Base-by-base conservation (phyloP, 441 rosid genomes). In the Populus tomentosa region DNA sequence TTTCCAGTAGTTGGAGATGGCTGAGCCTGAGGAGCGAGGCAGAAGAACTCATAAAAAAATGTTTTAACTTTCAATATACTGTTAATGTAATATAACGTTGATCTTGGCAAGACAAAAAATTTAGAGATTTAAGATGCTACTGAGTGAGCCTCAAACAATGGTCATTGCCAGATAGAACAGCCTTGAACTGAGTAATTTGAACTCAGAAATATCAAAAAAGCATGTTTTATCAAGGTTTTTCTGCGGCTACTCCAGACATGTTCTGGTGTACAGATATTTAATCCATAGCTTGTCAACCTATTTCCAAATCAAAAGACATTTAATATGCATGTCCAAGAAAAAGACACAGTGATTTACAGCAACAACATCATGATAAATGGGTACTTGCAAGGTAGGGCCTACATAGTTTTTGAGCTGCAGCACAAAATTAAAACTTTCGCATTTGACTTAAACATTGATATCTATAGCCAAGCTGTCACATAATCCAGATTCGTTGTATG, bases 1-100 rank as follows among this genome's bases (percentile, higher is more conserved):
- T 94, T 94, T 71, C 98, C 99, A 9, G 99, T 95, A 35, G 99
- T 95, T 18, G 99, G 99, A 80, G 99, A 95, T 35, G 98, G 97
- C 81, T 94, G 97, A 75, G 90, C 99, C 99, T 95, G 90, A 82
- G 77, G 66, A 24, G 11, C 40, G 9, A 80, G 1, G 16, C 30
- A 78, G 28, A 69, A 79, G 33, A 81, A 72, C 38, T 62, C 65
- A 75, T 56, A 36, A 56, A 13, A 30, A 59, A 16, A 28, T 24
- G 6, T 46, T 74, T n/a, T 24, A 24, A 33, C 20, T 46, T 73
- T 30, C n/a, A 50, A 10, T 35, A 23, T n/a, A 20, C 28, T 16
- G 42, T 68, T 30, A 38, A 50, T 40, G 33, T 10, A 53, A 24
- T 28, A 77, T 2, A 46, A 9, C n/a, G 38, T 40, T 71, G 36